phyloP scores from a whole-genome alignment of 768 basidiomycete genomes.

The Mycena floridula region DNA sequence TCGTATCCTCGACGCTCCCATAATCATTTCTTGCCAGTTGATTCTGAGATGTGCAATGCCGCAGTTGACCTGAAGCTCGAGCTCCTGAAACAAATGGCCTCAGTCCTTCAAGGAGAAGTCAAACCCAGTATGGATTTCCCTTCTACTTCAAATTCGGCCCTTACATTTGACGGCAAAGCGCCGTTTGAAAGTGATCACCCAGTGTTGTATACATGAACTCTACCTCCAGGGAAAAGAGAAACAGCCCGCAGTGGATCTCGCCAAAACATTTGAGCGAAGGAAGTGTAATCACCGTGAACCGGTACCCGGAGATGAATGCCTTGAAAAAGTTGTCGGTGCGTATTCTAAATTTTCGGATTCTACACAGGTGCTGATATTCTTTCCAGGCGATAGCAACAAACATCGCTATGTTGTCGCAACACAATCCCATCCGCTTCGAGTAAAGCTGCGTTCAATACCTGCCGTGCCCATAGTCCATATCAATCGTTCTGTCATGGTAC shows the following conservation, averaged over 20 bases:
- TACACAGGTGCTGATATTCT: not conserved
- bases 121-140: constrained; percentile 65
- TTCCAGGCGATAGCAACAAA: constrained; percentile 72
- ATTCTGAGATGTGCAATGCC: constrained; percentile 75
- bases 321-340: constrained; percentile 76
- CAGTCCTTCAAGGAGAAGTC: constrained; percentile 78
- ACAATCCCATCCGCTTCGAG: constrained; percentile 70
- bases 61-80: constrained; percentile 69
- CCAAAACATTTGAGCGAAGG: constrained; percentile 88
- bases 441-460: constrained; percentile 63
- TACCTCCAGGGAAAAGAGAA: constrained; percentile 74
- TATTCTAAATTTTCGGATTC: constrained; percentile 3
- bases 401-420: constrained; percentile 90
- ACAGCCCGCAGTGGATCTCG: constrained; percentile 79
- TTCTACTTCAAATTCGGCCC: constrained; percentile 8
- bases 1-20: constrained; percentile 5
- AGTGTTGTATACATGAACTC: constrained; percentile 92
- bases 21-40: constrained; percentile 44
- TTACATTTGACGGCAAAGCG: constrained; percentile 34
- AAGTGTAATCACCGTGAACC: constrained; percentile 92
- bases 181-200: constrained; percentile 86
- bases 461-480: constrained; percentile 89
- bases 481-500: constrained; percentile 87
- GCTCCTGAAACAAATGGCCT: constrained; percentile 64
- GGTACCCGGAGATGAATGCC: constrained; percentile 81